Conservation (phyloP, 2,329 filamentous ascomycete species). For the Cladosporium sp. region DNA sequence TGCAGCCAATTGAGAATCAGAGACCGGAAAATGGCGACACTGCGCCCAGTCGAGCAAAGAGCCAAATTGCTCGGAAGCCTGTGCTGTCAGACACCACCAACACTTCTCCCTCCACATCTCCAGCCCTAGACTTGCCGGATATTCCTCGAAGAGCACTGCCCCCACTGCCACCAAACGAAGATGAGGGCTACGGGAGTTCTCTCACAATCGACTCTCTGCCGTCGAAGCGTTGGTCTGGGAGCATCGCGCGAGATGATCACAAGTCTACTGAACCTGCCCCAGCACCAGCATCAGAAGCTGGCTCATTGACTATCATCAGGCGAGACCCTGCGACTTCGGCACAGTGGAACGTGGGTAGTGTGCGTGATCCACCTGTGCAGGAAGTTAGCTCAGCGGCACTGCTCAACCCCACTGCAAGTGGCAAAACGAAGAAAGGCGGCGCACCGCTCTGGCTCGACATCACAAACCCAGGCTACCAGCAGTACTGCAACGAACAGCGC, state of each 20-base stretch:
- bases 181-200: constrained; percentile 17
- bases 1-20: constrained; percentile 18
- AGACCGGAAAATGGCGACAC: constrained; percentile 5
- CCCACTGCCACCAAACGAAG: constrained; percentile 22
- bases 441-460: constrained; percentile 52
- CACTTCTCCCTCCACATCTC: background rate
- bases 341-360: constrained; percentile 50
- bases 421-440: constrained; percentile 34
- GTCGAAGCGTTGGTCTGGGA: constrained; percentile 19
- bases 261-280: constrained; percentile 14
- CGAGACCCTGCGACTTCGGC: constrained; percentile 45
- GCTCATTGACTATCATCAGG: constrained; percentile 45
- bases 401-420: constrained; percentile 25
- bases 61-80: constrained; percentile 23
- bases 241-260: constrained; percentile 17
- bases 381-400: constrained; percentile 42
- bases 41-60: constrained; percentile 13
- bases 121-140: constrained; percentile 17
- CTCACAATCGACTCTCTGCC: constrained; percentile 22
- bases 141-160: constrained; percentile 24
- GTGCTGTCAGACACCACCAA: constrained; percentile 10
- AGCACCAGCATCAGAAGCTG: constrained; percentile 14
- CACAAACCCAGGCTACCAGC: constrained; percentile 56
- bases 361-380: constrained; percentile 41
- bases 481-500: constrained; percentile 44